These are phyloP conservation scores for Lentithecium fluviatile DNA, from an alignment of 495 filamentous ascomycete species.

Conservation along the genomic window DNA sequence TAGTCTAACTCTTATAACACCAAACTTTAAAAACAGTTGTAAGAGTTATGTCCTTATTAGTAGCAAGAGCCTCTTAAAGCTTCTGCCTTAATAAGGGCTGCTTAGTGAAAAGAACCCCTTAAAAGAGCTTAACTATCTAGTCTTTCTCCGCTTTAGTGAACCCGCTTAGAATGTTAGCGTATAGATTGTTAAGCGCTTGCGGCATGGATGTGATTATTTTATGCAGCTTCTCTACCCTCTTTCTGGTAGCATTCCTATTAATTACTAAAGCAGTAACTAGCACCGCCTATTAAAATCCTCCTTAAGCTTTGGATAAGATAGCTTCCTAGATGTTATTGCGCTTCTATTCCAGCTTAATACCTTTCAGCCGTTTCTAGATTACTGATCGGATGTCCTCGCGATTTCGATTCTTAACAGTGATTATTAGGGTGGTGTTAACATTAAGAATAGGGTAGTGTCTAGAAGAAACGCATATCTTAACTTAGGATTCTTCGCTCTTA, in stretches of 20 bases:
- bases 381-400: not conserved
- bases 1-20: not conserved
- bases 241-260: not conserved
- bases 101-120: conserved; percentile 10
- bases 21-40: not conserved
- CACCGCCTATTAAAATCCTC: conserved; percentile 7
- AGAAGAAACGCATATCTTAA: conserved; percentile 5
- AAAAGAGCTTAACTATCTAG: conserved; percentile 8
- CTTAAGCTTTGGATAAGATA: conserved; percentile 6
- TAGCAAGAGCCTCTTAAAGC: conserved; percentile 14
- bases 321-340: not conserved
- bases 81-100: not conserved
- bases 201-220: conserved; percentile 3
- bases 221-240: conserved; percentile 1
- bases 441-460: not conserved
- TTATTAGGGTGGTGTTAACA: not conserved
- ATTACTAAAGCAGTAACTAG: conserved; percentile 1
- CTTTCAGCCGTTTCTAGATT: not conserved
- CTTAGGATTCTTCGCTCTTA: not conserved
- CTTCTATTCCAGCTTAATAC: not conserved
- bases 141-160: not conserved
- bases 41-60: conserved; percentile 5
- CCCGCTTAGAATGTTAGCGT: conserved; percentile 1
- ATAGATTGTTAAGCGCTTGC: not conserved
- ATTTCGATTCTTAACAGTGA: not conserved